These are phyloP conservation scores for Candolleomyces eurysporus DNA, from an alignment of 768 basidiomycete genomes.

Conservation along the genomic window DNA sequence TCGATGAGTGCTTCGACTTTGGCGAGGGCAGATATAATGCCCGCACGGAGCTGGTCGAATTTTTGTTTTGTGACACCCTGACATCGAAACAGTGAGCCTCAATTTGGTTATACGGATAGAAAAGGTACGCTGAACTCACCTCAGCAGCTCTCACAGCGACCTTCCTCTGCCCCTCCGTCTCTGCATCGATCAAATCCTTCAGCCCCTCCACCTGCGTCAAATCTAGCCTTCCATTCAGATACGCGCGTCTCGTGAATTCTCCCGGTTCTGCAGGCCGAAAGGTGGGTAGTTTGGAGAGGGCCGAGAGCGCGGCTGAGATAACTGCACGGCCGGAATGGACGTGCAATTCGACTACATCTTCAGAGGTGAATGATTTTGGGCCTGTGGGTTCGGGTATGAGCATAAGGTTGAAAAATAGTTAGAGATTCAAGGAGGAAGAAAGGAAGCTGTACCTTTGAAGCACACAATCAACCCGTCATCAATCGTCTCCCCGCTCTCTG, in stretches of 20 bases:
- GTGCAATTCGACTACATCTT: constrained; percentile 82
- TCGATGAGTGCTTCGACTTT: constrained; percentile 88
- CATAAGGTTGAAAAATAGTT: too few relatives aligned
- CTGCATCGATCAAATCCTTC: constrained; percentile 83
- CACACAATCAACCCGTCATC: constrained; percentile 83
- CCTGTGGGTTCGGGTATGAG: too few relatives aligned
- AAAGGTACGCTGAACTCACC: constrained; percentile 41
- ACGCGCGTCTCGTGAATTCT: constrained; percentile 86
- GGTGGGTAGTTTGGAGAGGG: constrained; percentile 58
- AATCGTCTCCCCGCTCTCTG: constrained; percentile 55
- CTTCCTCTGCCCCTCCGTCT: constrained; percentile 79
- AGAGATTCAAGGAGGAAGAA: not conserved
- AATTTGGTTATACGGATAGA: not conserved
- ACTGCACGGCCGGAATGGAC: constrained; percentile 85
- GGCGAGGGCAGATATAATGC: constrained; percentile 72
- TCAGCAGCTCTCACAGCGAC: constrained; percentile 66
- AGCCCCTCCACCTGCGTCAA: constrained; percentile 88
- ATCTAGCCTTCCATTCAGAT: constrained; percentile 77
- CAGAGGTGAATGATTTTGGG: constrained; percentile 79
- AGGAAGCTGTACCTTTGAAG: constrained; percentile 59
- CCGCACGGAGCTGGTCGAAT: constrained; percentile 61
- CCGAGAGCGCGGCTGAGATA: constrained; percentile 63
- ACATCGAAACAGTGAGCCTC: not conserved
- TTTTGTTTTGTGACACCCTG: constrained; percentile 63
- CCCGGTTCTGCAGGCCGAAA: constrained; percentile 82